Percentiles rank a stretch among this genome's conserved stretches.
These are phyloP conservation scores for Colletotrichum filicis DNA, from an alignment of 2,329 filamentous ascomycete genomes.

Conservation along the genomic window DNA sequence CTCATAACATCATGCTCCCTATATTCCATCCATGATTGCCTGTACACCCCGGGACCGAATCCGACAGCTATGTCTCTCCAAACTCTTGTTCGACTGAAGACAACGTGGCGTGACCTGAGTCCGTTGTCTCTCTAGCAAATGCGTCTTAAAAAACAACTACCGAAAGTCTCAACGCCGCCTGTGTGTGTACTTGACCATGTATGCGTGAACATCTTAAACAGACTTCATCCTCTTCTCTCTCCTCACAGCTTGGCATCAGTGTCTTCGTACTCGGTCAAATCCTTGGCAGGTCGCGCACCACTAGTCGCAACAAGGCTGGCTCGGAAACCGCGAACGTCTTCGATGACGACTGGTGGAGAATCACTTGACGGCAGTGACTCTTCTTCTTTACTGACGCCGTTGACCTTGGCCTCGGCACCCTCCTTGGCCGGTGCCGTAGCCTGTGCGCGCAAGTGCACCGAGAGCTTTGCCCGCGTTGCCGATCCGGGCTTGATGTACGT, in stretches of 20 bases:
- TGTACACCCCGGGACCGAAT: slow-evolving; percentile 5
- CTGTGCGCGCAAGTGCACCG: slow-evolving; percentile 86
- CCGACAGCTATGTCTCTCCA: slow-evolving; percentile 1
- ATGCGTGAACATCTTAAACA: slow-evolving; percentile 2
- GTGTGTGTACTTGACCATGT: neutral
- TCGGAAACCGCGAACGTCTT: slow-evolving; percentile 85
- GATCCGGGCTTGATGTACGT: slow-evolving; percentile 82
- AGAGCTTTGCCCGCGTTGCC: slow-evolving; percentile 79
- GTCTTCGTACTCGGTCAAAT: slow-evolving; percentile 88
- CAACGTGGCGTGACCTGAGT: slow-evolving; percentile 4
- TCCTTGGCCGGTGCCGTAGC: slow-evolving; percentile 57
- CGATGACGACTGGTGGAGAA: slow-evolving; percentile 68
- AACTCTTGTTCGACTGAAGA: neutral
- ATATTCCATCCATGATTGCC: neutral
- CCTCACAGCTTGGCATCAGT: slow-evolving; percentile 80
- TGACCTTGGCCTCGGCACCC: slow-evolving; percentile 51
- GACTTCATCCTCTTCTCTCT: neutral
- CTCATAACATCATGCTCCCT: slow-evolving; percentile 26
- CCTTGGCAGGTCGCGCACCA: slow-evolving; percentile 77
- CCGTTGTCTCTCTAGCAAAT: slow-evolving; percentile 29
- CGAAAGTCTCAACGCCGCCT: slow-evolving; percentile 22
- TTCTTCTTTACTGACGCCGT: slow-evolving; percentile 45
- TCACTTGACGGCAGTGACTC: slow-evolving; percentile 46
- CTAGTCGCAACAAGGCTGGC: slow-evolving; percentile 76
- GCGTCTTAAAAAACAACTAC: slow-evolving; percentile 17